These are phyloP conservation scores for Elsinoe perseae DNA, from an alignment of 2,329 filamentous ascomycete species.

Conservation along the genomic window DNA sequence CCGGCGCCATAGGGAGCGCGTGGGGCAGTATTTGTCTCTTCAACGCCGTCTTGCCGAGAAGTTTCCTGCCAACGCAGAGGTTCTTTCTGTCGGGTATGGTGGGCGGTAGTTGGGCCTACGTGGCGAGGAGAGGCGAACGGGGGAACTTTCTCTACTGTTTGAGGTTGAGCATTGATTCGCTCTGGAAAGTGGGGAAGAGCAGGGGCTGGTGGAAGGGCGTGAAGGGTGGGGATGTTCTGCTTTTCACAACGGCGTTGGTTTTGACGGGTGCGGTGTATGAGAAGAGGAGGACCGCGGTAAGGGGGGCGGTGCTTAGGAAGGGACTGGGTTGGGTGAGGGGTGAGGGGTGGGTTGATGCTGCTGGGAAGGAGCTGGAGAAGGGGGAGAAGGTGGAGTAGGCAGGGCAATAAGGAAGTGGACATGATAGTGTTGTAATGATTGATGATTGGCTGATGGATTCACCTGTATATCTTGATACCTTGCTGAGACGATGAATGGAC, in stretches of 20 bases:
- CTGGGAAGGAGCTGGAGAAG: constrained; percentile 18
- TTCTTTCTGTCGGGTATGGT: constrained; percentile 86
- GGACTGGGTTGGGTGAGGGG: constrained; percentile 65
- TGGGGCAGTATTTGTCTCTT: constrained; percentile 91
- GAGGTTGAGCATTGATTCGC: constrained; percentile 67
- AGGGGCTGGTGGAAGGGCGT: constrained; percentile 77
- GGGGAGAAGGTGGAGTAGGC: constrained; percentile 22
- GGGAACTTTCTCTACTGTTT: constrained; percentile 71
- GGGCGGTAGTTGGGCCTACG: constrained; percentile 75
- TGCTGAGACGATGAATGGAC: background rate
- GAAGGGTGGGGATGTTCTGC: constrained; percentile 71
- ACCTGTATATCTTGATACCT: background rate
- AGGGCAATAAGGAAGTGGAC: background rate
- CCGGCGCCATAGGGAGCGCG: constrained; percentile 72
- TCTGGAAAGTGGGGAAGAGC: constrained; percentile 95
- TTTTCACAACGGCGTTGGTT: constrained; percentile 74
- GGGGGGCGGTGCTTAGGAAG: constrained; percentile 61
- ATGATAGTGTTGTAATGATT: background rate
- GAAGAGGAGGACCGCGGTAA: constrained; percentile 58
- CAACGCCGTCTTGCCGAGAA: constrained; percentile 67
- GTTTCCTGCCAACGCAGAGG: constrained; percentile 68
- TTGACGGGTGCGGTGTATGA: constrained; percentile 73
- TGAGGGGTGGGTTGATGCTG: constrained; percentile 65
- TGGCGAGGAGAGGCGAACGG: constrained; percentile 59
- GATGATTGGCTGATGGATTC: background rate